Evolutionary conservation across 352 stramenopile species (phyloP), one percentile per base, ranked within the genome.

Genomic region (Phytophthora brassicae): DNA sequence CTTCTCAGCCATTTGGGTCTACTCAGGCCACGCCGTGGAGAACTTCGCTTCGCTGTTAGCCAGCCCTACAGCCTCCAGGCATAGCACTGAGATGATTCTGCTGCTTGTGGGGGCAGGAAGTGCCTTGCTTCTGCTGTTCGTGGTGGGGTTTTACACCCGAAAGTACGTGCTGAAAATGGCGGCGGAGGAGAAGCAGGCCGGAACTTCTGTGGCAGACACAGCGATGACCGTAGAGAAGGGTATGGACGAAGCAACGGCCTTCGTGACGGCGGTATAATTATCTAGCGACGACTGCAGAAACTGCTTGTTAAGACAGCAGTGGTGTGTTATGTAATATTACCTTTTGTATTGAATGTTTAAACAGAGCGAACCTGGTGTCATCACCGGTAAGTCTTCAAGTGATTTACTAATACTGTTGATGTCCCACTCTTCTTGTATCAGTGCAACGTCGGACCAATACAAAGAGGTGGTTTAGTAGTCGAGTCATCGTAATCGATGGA

Each of bases 1-100:
- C 16, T 94, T 91, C 62, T 88, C 79, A 3, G 62, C 79, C 71
- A 82, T 94, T 31, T 94, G 82, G 77, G 79, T 90, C 41, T 94
- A 89, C 54, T 86, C 81, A 6, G 82, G 85, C 44, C 80, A 90
- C 45, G 77, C 76, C 0, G 82, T 85, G 26, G 71, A 88, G 66
- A 81, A 90, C 39, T 52, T 92, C 42, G 73, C 80, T 26, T 47
- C 64, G 33, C 55, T 88, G 46, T 49, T 90, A 28, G 52, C 76
- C n/a, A 72, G 60, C 29, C 68, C 67, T n/a, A 49, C 64, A 24
- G 63, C 60, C 4, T 74, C 72, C n/a, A 70, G 70, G 48, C 72
- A 81, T 17, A 74, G 56, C 20, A 84, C 81, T 5, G 72, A 87
- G 39, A 58, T 88, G 52, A 47, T 75, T 6, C 50, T 92, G 54